Conservation (phyloP, 179 eudicot species). For the Beta macrorhiza region DNA sequence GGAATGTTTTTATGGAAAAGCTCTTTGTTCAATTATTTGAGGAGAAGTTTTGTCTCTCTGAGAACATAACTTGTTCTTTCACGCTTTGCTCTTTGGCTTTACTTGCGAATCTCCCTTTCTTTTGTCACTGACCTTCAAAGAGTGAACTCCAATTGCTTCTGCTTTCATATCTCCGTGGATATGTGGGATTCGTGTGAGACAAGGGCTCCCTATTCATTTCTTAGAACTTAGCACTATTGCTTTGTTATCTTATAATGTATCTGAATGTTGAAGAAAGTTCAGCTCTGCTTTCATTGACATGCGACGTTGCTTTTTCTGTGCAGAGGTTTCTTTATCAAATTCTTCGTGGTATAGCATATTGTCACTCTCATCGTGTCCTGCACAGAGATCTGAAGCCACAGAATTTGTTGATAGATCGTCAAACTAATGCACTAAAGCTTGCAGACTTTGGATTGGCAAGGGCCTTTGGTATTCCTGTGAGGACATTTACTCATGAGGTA, state of each 20-base stretch:
- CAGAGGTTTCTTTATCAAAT: slow-evolving; percentile 94
- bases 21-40: background rate
- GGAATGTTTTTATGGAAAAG: background rate
- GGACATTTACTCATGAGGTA: slow-evolving; percentile 98
- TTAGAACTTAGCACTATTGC: background rate
- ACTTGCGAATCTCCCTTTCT: background rate
- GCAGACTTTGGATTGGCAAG: slow-evolving; percentile 99
- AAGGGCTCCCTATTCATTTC: background rate
- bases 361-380: slow-evolving; percentile 96
- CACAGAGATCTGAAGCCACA: slow-evolving; percentile 96
- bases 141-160: background rate
- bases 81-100: background rate
- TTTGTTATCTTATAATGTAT: background rate
- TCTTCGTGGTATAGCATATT: slow-evolving; percentile 94
- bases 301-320: slow-evolving; percentile 15
- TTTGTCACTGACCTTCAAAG: background rate
- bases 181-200: slow-evolving; percentile 9
- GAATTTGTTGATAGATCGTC: slow-evolving; percentile 84
- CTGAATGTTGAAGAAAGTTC: background rate
- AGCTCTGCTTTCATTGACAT: slow-evolving; percentile 13
- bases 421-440: slow-evolving; percentile 85
- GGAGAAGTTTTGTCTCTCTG: background rate
- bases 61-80: background rate
- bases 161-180: background rate
- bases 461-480: slow-evolving; percentile 96